These are phyloP conservation scores for Ochromonas danica DNA, from an alignment of 108 stramenopile species.

Conservation along the genomic window DNA sequence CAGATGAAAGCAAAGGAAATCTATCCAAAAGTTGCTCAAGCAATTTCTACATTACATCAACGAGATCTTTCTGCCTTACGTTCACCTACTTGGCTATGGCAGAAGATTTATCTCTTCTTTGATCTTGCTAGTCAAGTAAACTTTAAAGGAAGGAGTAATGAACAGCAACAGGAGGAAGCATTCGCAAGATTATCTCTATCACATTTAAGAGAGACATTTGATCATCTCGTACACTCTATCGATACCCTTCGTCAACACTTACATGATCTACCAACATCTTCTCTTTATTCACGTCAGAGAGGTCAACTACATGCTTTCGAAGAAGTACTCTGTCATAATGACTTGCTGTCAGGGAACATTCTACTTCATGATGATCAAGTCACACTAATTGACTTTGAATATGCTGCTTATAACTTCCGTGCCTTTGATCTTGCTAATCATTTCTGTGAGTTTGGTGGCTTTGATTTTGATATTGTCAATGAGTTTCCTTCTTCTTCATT, in stretches of 20 bases:
- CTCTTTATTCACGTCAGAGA: background rate
- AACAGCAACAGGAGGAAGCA: background rate
- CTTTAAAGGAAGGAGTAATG: background rate
- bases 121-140: background rate
- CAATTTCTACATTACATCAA: background rate
- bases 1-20: conserved; percentile 30
- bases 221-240: background rate
- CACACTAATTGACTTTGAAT: conserved; percentile 76
- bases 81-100: conserved; percentile 22
- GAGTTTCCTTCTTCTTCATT: conserved; percentile 59
- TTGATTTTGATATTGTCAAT: conserved; percentile 57
- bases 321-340: conserved; percentile 59
- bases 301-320: background rate
- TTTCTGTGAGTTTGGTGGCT: conserved; percentile 72
- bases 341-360: conserved; percentile 50
- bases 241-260: no score
- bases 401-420: conserved; percentile 68
- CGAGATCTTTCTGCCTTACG: background rate
- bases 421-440: conserved; percentile 76
- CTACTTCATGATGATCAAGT: conserved; percentile 33
- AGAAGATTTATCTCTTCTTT: conserved; percentile 14
- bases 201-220: background rate
- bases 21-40: background rate
- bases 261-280: background rate
- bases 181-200: background rate